A percentile compares a stretch with the other conserved stretches of the same genome.
Evolutionary conservation across 331 rosid species (phyloP).

Genomic region (Dryas integrifolia): DNA sequence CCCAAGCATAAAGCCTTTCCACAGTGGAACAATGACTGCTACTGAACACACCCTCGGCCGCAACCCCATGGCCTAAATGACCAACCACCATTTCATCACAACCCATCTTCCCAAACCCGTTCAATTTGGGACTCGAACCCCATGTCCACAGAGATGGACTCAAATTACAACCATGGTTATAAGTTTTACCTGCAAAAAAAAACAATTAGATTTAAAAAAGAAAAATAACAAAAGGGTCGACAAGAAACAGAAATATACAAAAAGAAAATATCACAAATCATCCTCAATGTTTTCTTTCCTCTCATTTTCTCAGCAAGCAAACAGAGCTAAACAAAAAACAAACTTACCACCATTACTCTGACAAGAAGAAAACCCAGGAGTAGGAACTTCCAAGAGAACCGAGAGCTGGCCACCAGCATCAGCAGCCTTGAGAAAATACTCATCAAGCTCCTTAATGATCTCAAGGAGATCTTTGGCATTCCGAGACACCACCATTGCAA

Average conservation of each 20-base stretch:
- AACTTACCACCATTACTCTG: constrained; percentile 61
- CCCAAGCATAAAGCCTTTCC: constrained; percentile 89
- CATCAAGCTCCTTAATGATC: constrained; percentile 87
- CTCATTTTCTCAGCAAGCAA: constrained; percentile 5
- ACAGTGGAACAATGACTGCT: constrained; percentile 70
- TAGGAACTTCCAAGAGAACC: constrained; percentile 69
- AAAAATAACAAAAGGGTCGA: too few species aligned
- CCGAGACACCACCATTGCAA: constrained; percentile 85
- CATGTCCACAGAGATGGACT: constrained; percentile 66
- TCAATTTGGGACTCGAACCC: constrained; percentile 62
- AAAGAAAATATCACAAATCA: not conserved
- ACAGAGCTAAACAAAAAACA: not conserved
- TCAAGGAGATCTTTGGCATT: constrained; percentile 76
- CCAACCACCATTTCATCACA: constrained; percentile 40
- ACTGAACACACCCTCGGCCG: constrained; percentile 28
- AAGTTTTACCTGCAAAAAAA: constrained; percentile 52
- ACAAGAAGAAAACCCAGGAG: constrained; percentile 46
- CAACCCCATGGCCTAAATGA: constrained; percentile 34
- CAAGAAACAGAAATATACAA: too few species aligned
- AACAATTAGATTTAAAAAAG: not conserved
- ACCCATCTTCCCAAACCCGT: constrained; percentile 50
- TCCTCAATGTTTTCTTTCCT: not conserved
- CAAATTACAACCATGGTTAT: constrained; percentile 66
- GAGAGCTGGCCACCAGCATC: constrained; percentile 80
- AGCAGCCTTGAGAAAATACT: constrained; percentile 82